Percentiles rank a stretch among this genome's conserved stretches.
These are phyloP conservation scores for Calendula officinalis DNA, from an alignment of 129 eudicot species.

Conservation along the genomic window DNA sequence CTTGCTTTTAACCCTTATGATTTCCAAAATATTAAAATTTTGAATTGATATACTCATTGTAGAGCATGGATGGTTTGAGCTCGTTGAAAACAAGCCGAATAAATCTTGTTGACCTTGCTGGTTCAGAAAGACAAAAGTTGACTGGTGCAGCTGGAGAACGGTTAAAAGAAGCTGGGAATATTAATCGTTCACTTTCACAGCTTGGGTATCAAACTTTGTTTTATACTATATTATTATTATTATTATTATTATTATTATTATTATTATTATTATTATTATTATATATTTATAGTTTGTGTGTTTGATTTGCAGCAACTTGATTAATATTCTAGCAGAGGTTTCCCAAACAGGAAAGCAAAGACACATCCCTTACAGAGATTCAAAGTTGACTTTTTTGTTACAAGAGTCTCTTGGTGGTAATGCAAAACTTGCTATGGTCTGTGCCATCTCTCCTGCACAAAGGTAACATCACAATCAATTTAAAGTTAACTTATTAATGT, in stretches of 20 bases:
- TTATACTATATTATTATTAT: background rate
- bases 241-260: background rate
- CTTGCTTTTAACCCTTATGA: slow-evolving; percentile 7
- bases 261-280: background rate
- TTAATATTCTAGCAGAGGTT: slow-evolving; percentile 88
- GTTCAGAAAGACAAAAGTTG: slow-evolving; percentile 94
- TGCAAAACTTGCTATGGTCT: slow-evolving; percentile 94
- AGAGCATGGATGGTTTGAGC: slow-evolving; percentile 84
- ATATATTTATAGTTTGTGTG: slow-evolving; percentile 4
- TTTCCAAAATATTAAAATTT: slow-evolving; percentile 9
- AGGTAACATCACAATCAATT: slow-evolving; percentile 42
- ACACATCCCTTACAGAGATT: slow-evolving; percentile 96
- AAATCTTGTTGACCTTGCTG: slow-evolving; percentile 97
- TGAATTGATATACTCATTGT: slow-evolving; percentile 10
- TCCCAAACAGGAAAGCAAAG: slow-evolving; percentile 97
- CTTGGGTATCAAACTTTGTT: slow-evolving; percentile 90
- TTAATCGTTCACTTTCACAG: slow-evolving; percentile 97
- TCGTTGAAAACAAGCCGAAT: slow-evolving; percentile 81
- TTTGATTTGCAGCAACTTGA: slow-evolving; percentile 61
- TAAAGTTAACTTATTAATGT: background rate
- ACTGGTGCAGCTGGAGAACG: slow-evolving; percentile 99
- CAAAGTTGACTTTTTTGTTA: slow-evolving; percentile 84
- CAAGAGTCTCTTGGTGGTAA: slow-evolving; percentile 99
- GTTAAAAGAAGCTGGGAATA: slow-evolving; percentile 96
- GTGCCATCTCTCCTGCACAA: slow-evolving; percentile 90